phyloP scores from a whole-genome alignment of 2,329 filamentous ascomycete genomes.

The Paramyrothecium sp. region DNA sequence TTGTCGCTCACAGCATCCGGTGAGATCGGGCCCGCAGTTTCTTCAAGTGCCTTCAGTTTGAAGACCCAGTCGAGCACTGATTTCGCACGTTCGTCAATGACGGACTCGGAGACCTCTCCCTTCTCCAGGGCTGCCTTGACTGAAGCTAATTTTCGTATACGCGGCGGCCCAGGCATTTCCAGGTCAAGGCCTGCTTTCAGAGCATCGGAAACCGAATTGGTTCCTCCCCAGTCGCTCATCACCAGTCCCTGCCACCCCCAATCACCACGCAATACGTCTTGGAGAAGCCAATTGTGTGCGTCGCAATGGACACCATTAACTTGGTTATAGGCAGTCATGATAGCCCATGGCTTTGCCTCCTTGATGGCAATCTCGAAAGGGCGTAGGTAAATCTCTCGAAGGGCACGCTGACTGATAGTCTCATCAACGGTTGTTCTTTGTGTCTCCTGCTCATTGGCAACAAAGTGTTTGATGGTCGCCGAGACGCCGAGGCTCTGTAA shows the following conservation, averaged over 20 bases:
- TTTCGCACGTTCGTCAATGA: slow-evolving; percentile 24
- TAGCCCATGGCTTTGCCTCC: slow-evolving; percentile 37
- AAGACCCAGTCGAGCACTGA: slow-evolving; percentile 26
- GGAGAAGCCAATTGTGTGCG: slow-evolving; percentile 35
- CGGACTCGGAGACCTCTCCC: slow-evolving; percentile 15
- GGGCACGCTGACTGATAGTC: slow-evolving; percentile 24
- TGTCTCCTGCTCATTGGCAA: slow-evolving; percentile 39
- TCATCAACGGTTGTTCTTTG: slow-evolving; percentile 26
- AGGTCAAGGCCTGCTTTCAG: slow-evolving; percentile 28
- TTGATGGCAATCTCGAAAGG: slow-evolving; percentile 44
- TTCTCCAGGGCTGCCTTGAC: slow-evolving; percentile 19
- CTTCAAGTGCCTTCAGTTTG: slow-evolving; percentile 17
- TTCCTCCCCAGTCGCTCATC: slow-evolving; percentile 47
- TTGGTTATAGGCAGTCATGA: slow-evolving; percentile 47
- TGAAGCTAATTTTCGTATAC: slow-evolving; percentile 17
- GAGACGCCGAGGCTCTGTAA: slow-evolving; percentile 40
- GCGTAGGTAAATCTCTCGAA: slow-evolving; percentile 39
- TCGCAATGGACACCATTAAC: slow-evolving; percentile 44
- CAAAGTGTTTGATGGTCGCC: slow-evolving; percentile 46
- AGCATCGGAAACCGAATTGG: slow-evolving; percentile 29
- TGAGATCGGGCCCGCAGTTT: slow-evolving; percentile 5
- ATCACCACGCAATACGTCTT: slow-evolving; percentile 37
- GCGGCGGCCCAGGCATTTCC: slow-evolving; percentile 35
- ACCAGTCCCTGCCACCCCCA: slow-evolving; percentile 44
- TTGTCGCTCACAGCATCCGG: slow-evolving; percentile 6